Base-by-base conservation (phyloP, 495 filamentous ascomycete species). In the Thermochaetoides thermophila region DNA sequence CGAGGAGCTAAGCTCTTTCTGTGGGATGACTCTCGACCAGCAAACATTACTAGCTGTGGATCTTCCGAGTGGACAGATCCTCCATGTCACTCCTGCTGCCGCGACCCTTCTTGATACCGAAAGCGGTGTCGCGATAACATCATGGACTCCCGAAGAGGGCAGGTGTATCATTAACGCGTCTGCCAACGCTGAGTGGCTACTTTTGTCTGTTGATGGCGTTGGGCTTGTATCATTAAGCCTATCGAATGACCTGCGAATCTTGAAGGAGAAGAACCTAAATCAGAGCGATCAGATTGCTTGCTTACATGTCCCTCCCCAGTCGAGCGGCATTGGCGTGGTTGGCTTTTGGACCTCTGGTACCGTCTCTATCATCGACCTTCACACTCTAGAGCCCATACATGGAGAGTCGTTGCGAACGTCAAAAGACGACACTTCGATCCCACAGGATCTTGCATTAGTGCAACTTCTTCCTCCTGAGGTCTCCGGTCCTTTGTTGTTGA, bases 281-380 rank as follows among this genome's bases (percentile, higher is more conserved):
- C 55, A 65, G 10, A 66, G 75, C 31, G 71, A 76, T 37, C 84
- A 96, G 51, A 68, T 96, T 8, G 79, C 87, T 3, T 93, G 87
- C 44, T 55, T 96, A 12, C 78, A 84, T 30, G 24, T 63, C 39
- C 18, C 57, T 1, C 54, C 53, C 3, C 43, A 71, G 23, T 43
- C 60, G 7, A 40, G 52, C 3, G 52, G 48, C 27, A 53, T 78
- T 29, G 85, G 75, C 36, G 74, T 91, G 22, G 71, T 81, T 19
- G 87, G 82, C 2, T 92, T 91, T 53, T 95, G 87, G 67, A 74
- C 78, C 32, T 74, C 72, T 17, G 76, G 82, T 4, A 63, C 64
- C 2, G 68, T 95, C 25, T 77, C 78, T 15, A 61, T 93, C 11
- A 50, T 95, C 31, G 61, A 71, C 27, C 42, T 87, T 1, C 49